A percentile compares a stretch with the other conserved stretches of the same genome.
Evolutionary conservation across 2,329 filamentous ascomycete species (phyloP).

Genomic region (Thielaviopsis populi): DNA sequence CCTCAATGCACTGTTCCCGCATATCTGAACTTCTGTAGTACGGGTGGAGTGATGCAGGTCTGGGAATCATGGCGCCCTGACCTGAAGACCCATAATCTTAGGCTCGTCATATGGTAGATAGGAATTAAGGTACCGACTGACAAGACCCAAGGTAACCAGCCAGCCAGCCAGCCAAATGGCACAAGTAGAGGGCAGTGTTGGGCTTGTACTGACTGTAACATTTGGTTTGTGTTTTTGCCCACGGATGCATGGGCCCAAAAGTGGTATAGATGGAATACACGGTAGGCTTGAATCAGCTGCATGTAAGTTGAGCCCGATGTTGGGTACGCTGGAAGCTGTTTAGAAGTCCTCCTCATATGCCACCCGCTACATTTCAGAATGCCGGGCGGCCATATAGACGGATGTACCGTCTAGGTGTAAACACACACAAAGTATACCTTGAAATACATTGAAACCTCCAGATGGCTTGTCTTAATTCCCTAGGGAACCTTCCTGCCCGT

Average conservation of each 20-base stretch:
- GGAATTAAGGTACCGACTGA: background rate
- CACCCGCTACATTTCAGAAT: too few relatives aligned
- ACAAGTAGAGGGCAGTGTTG: background rate
- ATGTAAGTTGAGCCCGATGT: background rate
- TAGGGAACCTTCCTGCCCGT: background rate
- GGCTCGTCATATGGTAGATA: background rate
- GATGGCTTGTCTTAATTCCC: conserved; percentile 2
- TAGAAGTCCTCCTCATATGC: too few relatives aligned
- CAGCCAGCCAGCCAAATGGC: background rate
- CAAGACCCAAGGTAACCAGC: background rate
- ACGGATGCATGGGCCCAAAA: background rate
- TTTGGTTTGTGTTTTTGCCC: background rate
- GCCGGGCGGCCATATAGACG: background rate
- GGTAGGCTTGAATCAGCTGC: background rate
- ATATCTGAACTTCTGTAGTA: background rate
- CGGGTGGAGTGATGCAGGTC: conserved; percentile 3
- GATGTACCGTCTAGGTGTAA: background rate
- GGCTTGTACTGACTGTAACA: background rate
- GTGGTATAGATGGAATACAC: background rate
- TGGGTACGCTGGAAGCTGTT: background rate
- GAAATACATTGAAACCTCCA: conserved; percentile 1
- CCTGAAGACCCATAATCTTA: background rate
- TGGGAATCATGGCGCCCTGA: background rate
- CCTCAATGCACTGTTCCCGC: background rate
- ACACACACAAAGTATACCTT: background rate